Percentiles rank a stretch among this genome's conserved stretches.
Conservation (phyloP, 345 rosid genomes). For the Orychophragmus violaceus region DNA sequence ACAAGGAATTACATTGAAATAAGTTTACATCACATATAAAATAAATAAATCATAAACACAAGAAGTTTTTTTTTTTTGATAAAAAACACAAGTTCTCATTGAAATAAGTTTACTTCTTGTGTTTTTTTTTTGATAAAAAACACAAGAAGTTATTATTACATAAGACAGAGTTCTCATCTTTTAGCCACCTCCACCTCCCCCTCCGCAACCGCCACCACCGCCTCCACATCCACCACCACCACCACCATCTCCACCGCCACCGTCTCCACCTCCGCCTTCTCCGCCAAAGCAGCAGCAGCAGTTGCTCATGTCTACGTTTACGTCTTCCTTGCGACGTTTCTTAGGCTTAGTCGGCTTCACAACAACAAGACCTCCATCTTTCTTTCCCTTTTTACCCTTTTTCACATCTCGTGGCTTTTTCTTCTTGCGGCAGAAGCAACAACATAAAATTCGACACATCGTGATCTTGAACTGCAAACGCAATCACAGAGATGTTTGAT, state of each 20-base stretch:
- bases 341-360: not conserved
- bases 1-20: not conserved
- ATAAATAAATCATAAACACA: not conserved
- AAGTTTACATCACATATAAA: not conserved
- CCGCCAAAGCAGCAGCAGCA: not conserved
- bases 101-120: not conserved
- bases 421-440: not conserved
- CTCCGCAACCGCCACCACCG: not conserved
- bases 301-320: not conserved
- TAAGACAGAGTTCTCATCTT: not conserved
- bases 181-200: not conserved
- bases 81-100: too few species aligned
- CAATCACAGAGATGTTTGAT: not conserved
- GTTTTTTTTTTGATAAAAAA: too few species aligned
- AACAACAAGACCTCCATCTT: conserved; percentile 19
- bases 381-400: too few species aligned
- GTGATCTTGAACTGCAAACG: not conserved
- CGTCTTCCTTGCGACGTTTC: conserved; percentile 5
- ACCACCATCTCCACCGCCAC: too few species aligned
- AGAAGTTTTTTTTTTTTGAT: too few species aligned
- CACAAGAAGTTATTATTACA: not conserved
- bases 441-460: conserved; percentile 7
- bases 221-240: conserved; percentile 14
- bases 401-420: not conserved
- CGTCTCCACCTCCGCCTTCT: not conserved